These are phyloP conservation scores for Geranium rotundifolium DNA, from an alignment of 345 rosid genomes.

Conservation along the genomic window DNA sequence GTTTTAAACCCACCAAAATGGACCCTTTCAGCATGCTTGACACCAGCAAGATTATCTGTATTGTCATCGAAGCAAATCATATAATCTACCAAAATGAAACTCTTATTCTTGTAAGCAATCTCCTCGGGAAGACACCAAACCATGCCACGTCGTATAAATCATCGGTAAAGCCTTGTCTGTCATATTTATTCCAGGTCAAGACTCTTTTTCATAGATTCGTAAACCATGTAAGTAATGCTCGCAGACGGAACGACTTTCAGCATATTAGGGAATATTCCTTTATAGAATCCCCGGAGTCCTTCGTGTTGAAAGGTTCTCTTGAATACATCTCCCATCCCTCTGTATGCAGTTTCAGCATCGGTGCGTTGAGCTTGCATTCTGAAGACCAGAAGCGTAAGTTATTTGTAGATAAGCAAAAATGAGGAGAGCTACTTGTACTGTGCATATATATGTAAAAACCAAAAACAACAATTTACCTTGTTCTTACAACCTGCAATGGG, in stretches of 20 bases:
- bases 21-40: slow-evolving; percentile 12
- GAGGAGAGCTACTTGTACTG: neutral
- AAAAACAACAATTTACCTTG: slow-evolving; percentile 40
- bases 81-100: slow-evolving; percentile 8
- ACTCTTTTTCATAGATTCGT: slow-evolving; percentile 78
- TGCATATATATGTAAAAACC: neutral
- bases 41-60: slow-evolving; percentile 6
- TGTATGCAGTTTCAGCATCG: slow-evolving; percentile 30
- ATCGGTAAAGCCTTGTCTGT: neutral
- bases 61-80: slow-evolving; percentile 9
- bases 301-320: slow-evolving; percentile 58
- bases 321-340: slow-evolving; percentile 71
- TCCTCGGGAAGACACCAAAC: slow-evolving; percentile 5
- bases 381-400: slow-evolving; percentile 11
- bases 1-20: slow-evolving; percentile 16
- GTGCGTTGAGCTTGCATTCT: slow-evolving; percentile 87
- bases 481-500: slow-evolving; percentile 89
- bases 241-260: slow-evolving; percentile 53
- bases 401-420: neutral
- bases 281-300: slow-evolving; percentile 67
- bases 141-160: too few relatives aligned
- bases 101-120: slow-evolving; percentile 14
- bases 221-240: slow-evolving; percentile 47
- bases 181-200: slow-evolving; percentile 46
- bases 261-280: slow-evolving; percentile 79